These are phyloP conservation scores for Blastocystis sp. DNA, from an alignment of 352 stramenopile genomes.

Conservation along the genomic window DNA sequence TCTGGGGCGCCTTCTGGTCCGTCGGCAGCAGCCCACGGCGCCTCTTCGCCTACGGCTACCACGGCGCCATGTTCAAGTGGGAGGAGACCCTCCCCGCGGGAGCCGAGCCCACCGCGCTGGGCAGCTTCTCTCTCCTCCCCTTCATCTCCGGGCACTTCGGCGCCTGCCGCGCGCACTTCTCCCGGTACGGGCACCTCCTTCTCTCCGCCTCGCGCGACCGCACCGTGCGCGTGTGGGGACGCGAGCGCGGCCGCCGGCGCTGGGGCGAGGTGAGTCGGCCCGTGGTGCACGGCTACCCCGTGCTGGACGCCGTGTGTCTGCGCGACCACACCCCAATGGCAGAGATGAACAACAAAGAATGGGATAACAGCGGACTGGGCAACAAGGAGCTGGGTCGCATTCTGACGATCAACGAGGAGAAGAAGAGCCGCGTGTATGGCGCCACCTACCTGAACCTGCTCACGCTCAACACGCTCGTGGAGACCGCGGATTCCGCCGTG, in stretches of 20 bases:
- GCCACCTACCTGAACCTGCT: constrained; percentile 51
- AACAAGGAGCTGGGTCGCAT: constrained; percentile 43
- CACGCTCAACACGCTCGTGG: constrained; percentile 23
- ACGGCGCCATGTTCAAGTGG: constrained; percentile 60
- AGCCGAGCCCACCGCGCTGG: background rate
- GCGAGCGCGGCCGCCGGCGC: background rate
- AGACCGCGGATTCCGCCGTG: background rate
- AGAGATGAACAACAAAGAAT: background rate
- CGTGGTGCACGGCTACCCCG: constrained; percentile 51
- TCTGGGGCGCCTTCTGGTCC: constrained; percentile 54
- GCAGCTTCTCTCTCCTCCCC: constrained; percentile 7
- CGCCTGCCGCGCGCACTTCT: constrained; percentile 1
- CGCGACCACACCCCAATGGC: background rate
- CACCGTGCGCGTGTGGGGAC: constrained; percentile 47
- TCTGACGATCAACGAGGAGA: constrained; percentile 51
- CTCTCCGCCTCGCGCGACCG: constrained; percentile 15
- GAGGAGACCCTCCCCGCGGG: background rate
- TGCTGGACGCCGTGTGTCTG: constrained; percentile 14
- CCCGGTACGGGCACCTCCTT: constrained; percentile 11
- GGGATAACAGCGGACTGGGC: background rate
- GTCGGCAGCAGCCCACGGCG: background rate
- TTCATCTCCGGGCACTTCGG: constrained; percentile 40
- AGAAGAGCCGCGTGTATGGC: constrained; percentile 54
- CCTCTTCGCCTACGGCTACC: constrained; percentile 45
- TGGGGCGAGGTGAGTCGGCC: constrained; percentile 44